Evolutionary conservation across 1,284 basidiomycete genomes (phyloP).

Genomic region (Schizophyllum commune): DNA sequence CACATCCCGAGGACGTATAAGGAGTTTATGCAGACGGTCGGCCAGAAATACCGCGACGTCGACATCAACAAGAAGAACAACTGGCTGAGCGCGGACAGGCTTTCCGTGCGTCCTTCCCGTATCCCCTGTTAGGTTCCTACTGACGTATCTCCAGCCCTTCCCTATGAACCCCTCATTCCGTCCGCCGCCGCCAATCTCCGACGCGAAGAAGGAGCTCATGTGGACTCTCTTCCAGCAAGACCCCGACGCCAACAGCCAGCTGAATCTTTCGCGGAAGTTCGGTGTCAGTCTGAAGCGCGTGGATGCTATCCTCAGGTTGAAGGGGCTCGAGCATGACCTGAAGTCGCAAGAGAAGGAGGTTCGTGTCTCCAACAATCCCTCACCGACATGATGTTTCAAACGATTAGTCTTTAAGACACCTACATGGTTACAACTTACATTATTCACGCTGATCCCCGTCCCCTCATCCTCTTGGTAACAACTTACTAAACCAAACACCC

Average conservation of each 20-base stretch:
- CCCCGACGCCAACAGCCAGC: slow-evolving; percentile 49
- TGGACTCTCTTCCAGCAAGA: slow-evolving; percentile 51
- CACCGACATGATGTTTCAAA: slow-evolving; percentile 32
- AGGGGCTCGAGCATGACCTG: slow-evolving; percentile 38
- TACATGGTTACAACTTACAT: slow-evolving; percentile 33
- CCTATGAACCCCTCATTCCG: slow-evolving; percentile 76
- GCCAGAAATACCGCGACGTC: slow-evolving; percentile 14
- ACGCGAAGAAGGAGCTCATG: slow-evolving; percentile 45
- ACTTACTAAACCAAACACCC: not conserved
- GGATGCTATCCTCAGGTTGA: slow-evolving; percentile 72
- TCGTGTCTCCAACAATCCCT: slow-evolving; percentile 21
- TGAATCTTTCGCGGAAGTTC: slow-evolving; percentile 50
- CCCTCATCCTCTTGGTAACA: not conserved
- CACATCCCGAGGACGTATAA: slow-evolving; percentile 14
- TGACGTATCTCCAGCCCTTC: slow-evolving; percentile 50
- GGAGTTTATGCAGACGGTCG: slow-evolving; percentile 27
- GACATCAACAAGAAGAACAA: slow-evolving; percentile 30
- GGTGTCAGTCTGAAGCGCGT: slow-evolving; percentile 68
- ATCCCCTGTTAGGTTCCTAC: not conserved
- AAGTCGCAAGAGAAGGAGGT: slow-evolving; percentile 67
- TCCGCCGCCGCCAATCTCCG: slow-evolving; percentile 68
- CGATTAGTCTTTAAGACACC: slow-evolving; percentile 49
- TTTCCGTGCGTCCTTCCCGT: not conserved
- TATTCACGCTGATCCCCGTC: slow-evolving; percentile 4
- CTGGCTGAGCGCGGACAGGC: not conserved